Evolutionary conservation across 768 basidiomycete species (phyloP), one percentile per base, ranked within the genome.

Genomic region (Holtermanniella nyarrowii): DNA sequence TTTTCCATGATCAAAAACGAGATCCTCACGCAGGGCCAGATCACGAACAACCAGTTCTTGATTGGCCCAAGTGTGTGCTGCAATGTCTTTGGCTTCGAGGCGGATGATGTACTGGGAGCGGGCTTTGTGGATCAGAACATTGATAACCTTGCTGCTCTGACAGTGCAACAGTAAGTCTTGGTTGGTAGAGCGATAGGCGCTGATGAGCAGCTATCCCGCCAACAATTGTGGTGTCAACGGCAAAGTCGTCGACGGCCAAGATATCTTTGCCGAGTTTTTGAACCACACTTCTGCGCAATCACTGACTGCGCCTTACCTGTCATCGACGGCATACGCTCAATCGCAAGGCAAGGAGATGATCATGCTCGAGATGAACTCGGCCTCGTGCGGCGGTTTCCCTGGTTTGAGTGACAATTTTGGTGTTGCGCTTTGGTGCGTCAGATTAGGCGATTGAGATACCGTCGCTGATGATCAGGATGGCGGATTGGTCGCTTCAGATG

Each of bases 341-440:
- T 64, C 63, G 0, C 56, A 59, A 20, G 65, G 68, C n/a, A 70
- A 70, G 51, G 75, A 76, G 18, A 67, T 83, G 26, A 58, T 82
- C 48, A 82, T 84, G 81, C 76, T 84, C 56, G 83, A 85, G 69
- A 83, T 80, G 12, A 84, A 84, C 48, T 75, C 83, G 0, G 75
- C 75, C 2, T 76, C 73, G 44, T 80, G 77, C 63, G 76, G 74
- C 55, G 77, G 76, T 16, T 78, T 76, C 61, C 65, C 71, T 12
- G 75, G 76, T 48, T 75, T 82, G 69, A 66, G 82, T 73, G 77
- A 86, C 74, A 66, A 76, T 59, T 84, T 78, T 53, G 75, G 72
- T 1, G 80, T 78, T 0, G 79, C 81, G 2, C 70, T 85, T 2
- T 84, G 82, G 82, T 79, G 72, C 2, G 57, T 81, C 2, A 14